Base-by-base conservation (phyloP, 768 basidiomycete species). In the Russula sp. region DNA sequence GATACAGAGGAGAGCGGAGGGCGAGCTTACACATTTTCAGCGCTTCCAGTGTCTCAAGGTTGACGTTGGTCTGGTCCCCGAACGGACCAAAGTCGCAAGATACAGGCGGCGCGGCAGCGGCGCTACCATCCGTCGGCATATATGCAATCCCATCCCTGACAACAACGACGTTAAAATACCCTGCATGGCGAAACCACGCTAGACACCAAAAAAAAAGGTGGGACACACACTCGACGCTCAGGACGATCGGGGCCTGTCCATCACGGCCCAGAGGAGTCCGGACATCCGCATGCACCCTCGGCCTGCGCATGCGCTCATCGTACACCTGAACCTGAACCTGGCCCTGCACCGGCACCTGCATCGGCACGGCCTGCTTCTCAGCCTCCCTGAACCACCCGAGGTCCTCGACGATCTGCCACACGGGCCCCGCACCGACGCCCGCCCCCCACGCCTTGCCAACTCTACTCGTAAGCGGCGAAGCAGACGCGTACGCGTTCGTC, bases 341-440 rank as follows among this genome's bases (percentile, higher is more conserved):
- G 0, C 20, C 50, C 37, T 27, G 50, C 32, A 1, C 32, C 32
- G 10, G 27, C 18, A 44, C 22, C 44, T 1, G 11, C 2, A 0
- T 42, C 51, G 1, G 37, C 32, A 6, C 27, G 2, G 27, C 27
- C 87, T 35, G 37, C 70, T 31, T 31, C 37, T 55, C 62, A 3
- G 81, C 78, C 67, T 92, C 91, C 70, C 88, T 91, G 72, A 78
- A 92, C 82, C 87, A 93, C 1, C 81, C 83, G 55, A 89, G 74
- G 66, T 94, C 91, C 70, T 94, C 91, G 48, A 81, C 73, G 40
- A 91, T 72, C 62, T 91, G 86, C 89, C 90, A 93, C 6, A 90
- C 68, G 1, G 90, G 89, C 0, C 91, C 91, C 3, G 83, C 71
- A 4, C 90, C 89, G 14, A 88, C 82, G 66, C 88, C 89, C 68